Conservation (phyloP, 108 stramenopile genomes). For the Phaeodactylum tricornutum region DNA sequence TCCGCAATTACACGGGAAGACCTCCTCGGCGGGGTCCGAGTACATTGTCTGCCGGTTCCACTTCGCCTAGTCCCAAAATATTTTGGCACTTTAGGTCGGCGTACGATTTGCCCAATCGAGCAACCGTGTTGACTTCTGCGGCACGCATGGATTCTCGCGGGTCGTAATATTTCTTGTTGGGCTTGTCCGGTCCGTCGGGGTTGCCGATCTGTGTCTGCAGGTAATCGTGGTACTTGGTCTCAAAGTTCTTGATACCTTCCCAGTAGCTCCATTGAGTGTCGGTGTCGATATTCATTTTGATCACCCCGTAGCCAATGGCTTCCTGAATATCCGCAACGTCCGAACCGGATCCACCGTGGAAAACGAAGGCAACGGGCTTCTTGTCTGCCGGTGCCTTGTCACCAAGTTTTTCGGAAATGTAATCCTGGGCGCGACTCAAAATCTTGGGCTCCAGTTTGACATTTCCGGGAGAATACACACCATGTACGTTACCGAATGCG, state of each 20-base stretch:
- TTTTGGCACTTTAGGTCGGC: constrained; percentile 89
- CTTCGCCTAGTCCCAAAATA: constrained; percentile 59
- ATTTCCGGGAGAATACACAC: constrained; percentile 94
- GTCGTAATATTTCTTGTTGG: constrained; percentile 99
- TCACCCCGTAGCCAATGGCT: constrained; percentile 85
- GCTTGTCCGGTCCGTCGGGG: constrained; percentile 91
- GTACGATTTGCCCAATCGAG: constrained; percentile 78
- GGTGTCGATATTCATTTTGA: constrained; percentile 99
- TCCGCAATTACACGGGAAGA: constrained; percentile 69
- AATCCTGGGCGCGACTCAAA: constrained; percentile 84
- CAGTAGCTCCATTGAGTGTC: constrained; percentile 97
- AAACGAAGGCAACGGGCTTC: constrained; percentile 92
- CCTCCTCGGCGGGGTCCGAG: constrained; percentile 80
- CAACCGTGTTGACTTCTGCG: constrained; percentile 90
- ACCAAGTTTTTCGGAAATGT: constrained; percentile 89
- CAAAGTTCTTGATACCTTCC: constrained; percentile 84
- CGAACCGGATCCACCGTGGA: constrained; percentile 96
- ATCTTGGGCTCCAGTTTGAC: constrained; percentile 90
- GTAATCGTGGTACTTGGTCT: constrained; percentile 89
- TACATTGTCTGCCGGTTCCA: constrained; percentile 41
- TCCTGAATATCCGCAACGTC: constrained; percentile 85
- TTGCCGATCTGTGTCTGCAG: constrained; percentile 95
- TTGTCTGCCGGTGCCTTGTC: constrained; percentile 44
- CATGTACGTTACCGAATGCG: constrained; percentile 92
- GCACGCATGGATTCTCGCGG: constrained; percentile 78